Conservation (phyloP, 1,139 yeast species). For the Suhomyces maxii region DNA sequence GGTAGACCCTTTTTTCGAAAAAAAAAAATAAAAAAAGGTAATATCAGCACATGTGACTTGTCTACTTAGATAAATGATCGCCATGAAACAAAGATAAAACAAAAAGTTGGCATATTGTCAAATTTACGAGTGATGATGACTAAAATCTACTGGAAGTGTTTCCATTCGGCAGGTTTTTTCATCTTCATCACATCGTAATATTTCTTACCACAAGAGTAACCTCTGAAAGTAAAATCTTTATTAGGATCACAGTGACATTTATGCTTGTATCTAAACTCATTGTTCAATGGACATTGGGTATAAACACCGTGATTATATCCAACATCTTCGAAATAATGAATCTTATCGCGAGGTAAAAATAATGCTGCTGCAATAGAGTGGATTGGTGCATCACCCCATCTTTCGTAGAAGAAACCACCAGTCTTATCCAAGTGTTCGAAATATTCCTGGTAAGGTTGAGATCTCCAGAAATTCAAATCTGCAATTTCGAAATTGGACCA, state of each 20-base stretch:
- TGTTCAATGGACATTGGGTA: constrained; percentile 56
- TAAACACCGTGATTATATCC: constrained; percentile 78
- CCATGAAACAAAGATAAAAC: too few relatives aligned
- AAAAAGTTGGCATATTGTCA: neutral
- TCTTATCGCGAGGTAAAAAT: constrained; percentile 60
- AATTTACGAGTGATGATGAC: too few relatives aligned
- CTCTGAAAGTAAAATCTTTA: constrained; percentile 53
- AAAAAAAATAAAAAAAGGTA: too few relatives aligned
- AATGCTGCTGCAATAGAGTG: constrained; percentile 83
- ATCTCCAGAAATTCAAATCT: constrained; percentile 72
- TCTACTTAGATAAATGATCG: too few relatives aligned
- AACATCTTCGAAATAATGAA: constrained; percentile 79
- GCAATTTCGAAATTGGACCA: constrained; percentile 95
- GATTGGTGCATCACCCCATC: constrained; percentile 97
- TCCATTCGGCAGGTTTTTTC: constrained; percentile 40
- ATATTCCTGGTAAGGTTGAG: constrained; percentile 62
- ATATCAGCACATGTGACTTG: too few relatives aligned
- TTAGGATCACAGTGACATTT: constrained; percentile 53
- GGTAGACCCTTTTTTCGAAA: too few relatives aligned
- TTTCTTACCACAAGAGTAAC: constrained; percentile 54
- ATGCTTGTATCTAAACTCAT: constrained; percentile 41
- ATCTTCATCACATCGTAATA: constrained; percentile 47
- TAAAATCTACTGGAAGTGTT: neutral
- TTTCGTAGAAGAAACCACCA: constrained; percentile 89
- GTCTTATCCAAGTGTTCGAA: constrained; percentile 70